Evolutionary conservation across 257 asterid genomes (phyloP).

Genomic region (Datura wrightii): DNA sequence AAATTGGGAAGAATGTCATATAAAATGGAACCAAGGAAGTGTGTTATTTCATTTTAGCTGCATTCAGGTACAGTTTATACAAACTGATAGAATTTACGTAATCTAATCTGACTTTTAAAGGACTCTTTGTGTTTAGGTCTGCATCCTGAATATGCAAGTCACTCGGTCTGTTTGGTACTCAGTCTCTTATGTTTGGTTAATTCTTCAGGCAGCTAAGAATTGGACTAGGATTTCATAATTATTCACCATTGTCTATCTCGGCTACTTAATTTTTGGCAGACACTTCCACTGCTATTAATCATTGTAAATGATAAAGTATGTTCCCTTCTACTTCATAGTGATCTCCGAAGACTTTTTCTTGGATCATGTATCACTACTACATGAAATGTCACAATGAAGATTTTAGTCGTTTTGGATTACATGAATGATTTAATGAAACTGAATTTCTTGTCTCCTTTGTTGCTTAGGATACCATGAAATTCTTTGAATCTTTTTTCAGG

Average conservation of each 20-base stretch:
- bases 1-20: not conserved
- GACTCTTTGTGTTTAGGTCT: not conserved
- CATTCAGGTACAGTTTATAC: not conserved
- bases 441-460: not conserved
- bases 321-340: not conserved
- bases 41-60: conserved; percentile 15
- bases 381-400: not conserved
- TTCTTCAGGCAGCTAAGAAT: conserved; percentile 19
- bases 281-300: not conserved
- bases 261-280: conserved; percentile 19
- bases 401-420: not conserved
- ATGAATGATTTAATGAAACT: not conserved
- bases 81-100: not conserved
- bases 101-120: not conserved
- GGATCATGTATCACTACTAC: not conserved
- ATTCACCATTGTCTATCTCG: not conserved
- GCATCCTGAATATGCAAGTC: conserved; percentile 26
- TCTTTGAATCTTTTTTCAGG: not conserved
- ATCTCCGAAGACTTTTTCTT: not conserved
- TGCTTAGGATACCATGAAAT: conserved; percentile 22
- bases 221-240: conserved; percentile 5
- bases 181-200: conserved; percentile 5
- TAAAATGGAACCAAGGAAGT: not conserved
- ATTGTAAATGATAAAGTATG: conserved; percentile 11
- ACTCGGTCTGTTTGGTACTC: conserved; percentile 7